Evolutionary conservation across 495 filamentous ascomycete species (phyloP).

Genomic region (Daldinia loculata): DNA sequence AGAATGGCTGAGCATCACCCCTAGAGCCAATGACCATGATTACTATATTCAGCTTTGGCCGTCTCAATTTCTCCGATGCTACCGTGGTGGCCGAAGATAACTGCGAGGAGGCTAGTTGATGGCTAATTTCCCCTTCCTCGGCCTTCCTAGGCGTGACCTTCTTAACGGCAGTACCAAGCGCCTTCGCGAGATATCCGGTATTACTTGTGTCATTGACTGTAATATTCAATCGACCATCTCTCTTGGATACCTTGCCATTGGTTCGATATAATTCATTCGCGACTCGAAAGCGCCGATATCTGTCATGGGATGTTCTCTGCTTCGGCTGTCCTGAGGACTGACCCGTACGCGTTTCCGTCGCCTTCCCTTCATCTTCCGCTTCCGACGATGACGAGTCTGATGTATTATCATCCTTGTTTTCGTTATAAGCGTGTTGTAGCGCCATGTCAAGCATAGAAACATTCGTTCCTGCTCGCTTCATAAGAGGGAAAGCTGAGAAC

Average conservation of each 20-base stretch:
- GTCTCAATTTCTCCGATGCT: slow-evolving; percentile 24
- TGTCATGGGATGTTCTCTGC: slow-evolving; percentile 30
- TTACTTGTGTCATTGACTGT: slow-evolving; percentile 73
- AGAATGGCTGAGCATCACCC: slow-evolving; percentile 81
- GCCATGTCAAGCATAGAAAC: slow-evolving; percentile 32
- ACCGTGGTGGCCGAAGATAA: slow-evolving; percentile 34
- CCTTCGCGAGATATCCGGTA: slow-evolving; percentile 72
- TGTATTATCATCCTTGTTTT: slow-evolving; percentile 23
- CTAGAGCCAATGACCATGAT: slow-evolving; percentile 81
- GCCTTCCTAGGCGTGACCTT: slow-evolving; percentile 45
- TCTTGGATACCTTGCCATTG: slow-evolving; percentile 69
- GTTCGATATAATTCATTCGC: slow-evolving; percentile 71
- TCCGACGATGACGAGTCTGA: slow-evolving; percentile 45
- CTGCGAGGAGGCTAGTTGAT: slow-evolving; percentile 33
- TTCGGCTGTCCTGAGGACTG: slow-evolving; percentile 17
- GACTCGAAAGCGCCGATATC: slow-evolving; percentile 60
- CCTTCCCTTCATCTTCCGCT: slow-evolving; percentile 37
- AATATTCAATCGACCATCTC: slow-evolving; percentile 75
- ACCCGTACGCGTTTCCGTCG: not conserved
- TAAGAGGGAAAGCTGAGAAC: slow-evolving; percentile 13
- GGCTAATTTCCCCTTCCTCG: slow-evolving; percentile 15
- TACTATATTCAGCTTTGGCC: slow-evolving; percentile 73
- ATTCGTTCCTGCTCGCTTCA: slow-evolving; percentile 46
- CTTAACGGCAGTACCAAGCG: slow-evolving; percentile 66
- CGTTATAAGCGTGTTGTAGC: not conserved